phyloP scores from a whole-genome alignment of 331 rosid species.

The Malus hybrid region DNA sequence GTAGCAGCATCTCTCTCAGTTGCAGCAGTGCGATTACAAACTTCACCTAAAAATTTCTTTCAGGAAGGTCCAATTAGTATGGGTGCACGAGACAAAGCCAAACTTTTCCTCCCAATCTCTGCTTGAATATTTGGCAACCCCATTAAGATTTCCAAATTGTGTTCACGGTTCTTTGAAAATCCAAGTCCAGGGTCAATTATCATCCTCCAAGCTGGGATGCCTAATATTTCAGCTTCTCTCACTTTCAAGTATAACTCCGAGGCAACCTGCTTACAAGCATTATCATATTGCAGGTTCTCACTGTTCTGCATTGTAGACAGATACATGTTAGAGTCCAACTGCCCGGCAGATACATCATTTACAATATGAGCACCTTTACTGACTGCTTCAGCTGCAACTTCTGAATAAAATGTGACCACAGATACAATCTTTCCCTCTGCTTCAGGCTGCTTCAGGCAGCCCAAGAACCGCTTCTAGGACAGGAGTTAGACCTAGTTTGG shows the following conservation, averaged over 20 bases:
- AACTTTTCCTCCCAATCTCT: conserved; percentile 46
- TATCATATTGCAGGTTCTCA: conserved; percentile 60
- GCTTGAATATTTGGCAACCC: conserved; percentile 55
- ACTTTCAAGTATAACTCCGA: conserved; percentile 47
- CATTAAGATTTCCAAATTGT: conserved; percentile 52
- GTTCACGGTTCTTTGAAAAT: conserved; percentile 72
- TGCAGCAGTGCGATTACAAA: conserved; percentile 45
- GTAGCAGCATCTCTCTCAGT: conserved; percentile 79
- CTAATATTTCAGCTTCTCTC: conserved; percentile 62
- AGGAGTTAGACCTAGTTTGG: too few species aligned
- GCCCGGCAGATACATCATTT: conserved; percentile 71
- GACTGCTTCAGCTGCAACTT: conserved; percentile 83
- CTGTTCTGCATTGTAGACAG: conserved; percentile 70
- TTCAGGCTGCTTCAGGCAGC: conserved; percentile 79
- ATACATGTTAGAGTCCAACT: conserved; percentile 63
- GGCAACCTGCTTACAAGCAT: conserved; percentile 64
- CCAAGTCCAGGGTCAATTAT: conserved; percentile 85
- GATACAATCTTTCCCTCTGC: conserved; percentile 65
- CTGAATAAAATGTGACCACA: conserved; percentile 72
- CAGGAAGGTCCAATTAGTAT: conserved; percentile 80
- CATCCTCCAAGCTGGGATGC: conserved; percentile 87
- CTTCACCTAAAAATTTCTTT: conserved; percentile 70
- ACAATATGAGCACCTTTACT: conserved; percentile 74
- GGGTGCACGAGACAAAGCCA: conserved; percentile 78
- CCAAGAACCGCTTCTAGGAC: conserved; percentile 63